Conservation (phyloP, 106 monocot species). For the Apostasia shenzhenica region DNA sequence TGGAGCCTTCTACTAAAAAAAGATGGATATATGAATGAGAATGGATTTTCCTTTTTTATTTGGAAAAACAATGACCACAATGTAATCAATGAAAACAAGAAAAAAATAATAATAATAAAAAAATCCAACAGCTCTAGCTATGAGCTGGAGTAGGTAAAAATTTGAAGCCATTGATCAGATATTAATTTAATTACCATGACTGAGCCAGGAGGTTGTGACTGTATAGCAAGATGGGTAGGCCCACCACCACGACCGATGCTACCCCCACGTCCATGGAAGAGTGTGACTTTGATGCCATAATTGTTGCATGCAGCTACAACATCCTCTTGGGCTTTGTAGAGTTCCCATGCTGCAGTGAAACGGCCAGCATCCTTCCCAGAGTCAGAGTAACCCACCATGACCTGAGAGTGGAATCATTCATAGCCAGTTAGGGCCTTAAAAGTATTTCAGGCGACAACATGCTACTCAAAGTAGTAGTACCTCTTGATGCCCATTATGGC, state of each 20-base stretch:
- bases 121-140: no score
- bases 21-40: no score
- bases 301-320: constrained; percentile 82
- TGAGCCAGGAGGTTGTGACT: constrained; percentile 92
- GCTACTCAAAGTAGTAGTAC: constrained; percentile 15
- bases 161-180: background rate
- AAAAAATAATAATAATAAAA: no score
- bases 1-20: no score
- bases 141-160: no score
- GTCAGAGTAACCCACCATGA: constrained; percentile 95
- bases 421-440: background rate
- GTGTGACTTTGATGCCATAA: constrained; percentile 80
- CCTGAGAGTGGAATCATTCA: constrained; percentile 19
- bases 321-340: constrained; percentile 94
- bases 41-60: no score
- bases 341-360: constrained; percentile 92
- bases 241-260: constrained; percentile 95
- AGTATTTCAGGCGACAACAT: background rate
- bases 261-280: constrained; percentile 93
- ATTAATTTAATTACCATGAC: constrained; percentile 54
- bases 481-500: constrained; percentile 85
- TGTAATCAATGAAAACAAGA: no score
- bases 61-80: no score
- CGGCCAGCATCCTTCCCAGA: constrained; percentile 96
- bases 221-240: constrained; percentile 92